Evolutionary conservation across 129 eudicot genomes (phyloP), one percentile per base, ranked within the genome.

Genomic region (Smallanthus sonchifolius): DNA sequence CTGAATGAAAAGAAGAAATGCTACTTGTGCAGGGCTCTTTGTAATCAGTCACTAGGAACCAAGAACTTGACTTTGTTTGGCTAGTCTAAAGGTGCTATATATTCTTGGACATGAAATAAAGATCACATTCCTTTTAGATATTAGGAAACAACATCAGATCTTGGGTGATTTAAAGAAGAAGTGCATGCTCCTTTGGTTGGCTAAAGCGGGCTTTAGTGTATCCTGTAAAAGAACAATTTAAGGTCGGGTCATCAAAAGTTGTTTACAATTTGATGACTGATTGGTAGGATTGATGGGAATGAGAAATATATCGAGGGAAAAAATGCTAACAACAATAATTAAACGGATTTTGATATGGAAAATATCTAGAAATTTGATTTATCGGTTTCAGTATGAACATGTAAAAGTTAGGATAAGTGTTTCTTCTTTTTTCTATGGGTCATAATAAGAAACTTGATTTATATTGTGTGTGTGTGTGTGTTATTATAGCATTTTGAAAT

Each of bases 61-160:
- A 48, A 38, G 47, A 70, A 49, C 75, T 52, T 49, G 61, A 55
- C 51, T 71, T 71, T 37, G 37, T 70, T 70, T 70, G 65, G 39
- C 37, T 40, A 6, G 42, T 56, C 76, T 56, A 57, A 39, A 56
- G 67, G 66, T 24, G 67, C 19, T 49, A 72, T 57, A 72, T 72
- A 72, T 56, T 72, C 67, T 24, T 72, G 39, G 56, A 72, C 67
- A 55, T 59, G 17, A 40, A 20, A 39, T 72, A 32, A 38, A 56
- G 30, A 52, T 42, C 54, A 55, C 28, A 24, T 9, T 70, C 62
- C 75, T 17, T 70, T 34, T 70, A 37, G 47, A 70, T 39, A 70
- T 70, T 14, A 49, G 73, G 57, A 30, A 68, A 47, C 52, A 68
- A 44, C 43, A 67, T 67, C 32, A 43, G 57, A 67, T 14, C 52